Evolutionary conservation across 2,329 filamentous ascomycete species (phyloP), one percentile per base, ranked within the genome.

Genomic region (Cercospora sp.): DNA sequence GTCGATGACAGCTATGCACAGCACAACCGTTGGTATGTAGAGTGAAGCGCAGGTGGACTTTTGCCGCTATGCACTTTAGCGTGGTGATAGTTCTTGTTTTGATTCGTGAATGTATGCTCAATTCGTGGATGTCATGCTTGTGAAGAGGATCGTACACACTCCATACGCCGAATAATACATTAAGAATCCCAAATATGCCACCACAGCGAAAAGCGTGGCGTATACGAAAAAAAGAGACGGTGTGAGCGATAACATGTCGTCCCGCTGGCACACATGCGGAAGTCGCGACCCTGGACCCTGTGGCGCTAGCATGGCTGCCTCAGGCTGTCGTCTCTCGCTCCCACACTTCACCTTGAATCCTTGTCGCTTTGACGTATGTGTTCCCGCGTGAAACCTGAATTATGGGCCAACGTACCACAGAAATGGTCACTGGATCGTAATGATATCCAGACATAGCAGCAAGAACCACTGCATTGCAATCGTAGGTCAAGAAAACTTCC

Each of bases 381-480:
- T 23, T 51, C 61, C 26, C 30, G 30, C 18, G 31, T 42, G 48
- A 59, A 64, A 64, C 62, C 51, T 40, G 62, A 58, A 58, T 45
- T 64, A 64, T 48, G 62, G 62, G 45, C 20, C 62, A 53, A 20
- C 18, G 62, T 64, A 33, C 62, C 62, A 64, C 62, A 58, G 33
- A 58, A 33, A 45, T 3, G 62, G 62, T 64, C 62, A 64, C 62
- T 42, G 48, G 51, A 64, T 45, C 64, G 57, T 62, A 62, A 65
- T 48, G 30, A 48, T 58, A 59, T 23, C 51, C 33, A 40, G 30
- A 18, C 26, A 10, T 18, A 53, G 42, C 64, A 60, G 8, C 57
- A 58, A 66, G 40, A 62, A 68, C 40, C 65, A 57, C 31, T 33
- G 57, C 28, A 36, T 5, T n/a, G 20, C 51, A 30, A 64, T 42